A percentile compares a stretch with the other conserved stretches of the same genome.
These are phyloP conservation scores for Hypomontagnella submonticulosa DNA, from an alignment of 495 filamentous ascomycete genomes.

Conservation along the genomic window DNA sequence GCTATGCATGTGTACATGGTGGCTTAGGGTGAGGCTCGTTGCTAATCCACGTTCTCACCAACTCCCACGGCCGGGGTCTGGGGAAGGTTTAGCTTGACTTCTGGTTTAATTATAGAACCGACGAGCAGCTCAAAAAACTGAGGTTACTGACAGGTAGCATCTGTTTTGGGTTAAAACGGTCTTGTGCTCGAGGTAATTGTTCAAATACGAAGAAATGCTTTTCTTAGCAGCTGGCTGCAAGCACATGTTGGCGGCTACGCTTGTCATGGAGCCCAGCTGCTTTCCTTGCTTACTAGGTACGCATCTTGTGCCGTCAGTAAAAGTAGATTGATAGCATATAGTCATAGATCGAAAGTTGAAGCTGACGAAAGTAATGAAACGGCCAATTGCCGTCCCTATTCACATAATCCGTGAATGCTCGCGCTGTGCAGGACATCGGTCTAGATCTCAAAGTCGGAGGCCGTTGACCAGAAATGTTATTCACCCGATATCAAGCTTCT, in stretches of 20 bases:
- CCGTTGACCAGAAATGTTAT: background rate
- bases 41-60: background rate
- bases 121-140: background rate
- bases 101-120: conserved; percentile 33
- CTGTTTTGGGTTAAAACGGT: conserved; percentile 6
- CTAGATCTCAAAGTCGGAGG: conserved; percentile 4
- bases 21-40: conserved; percentile 12
- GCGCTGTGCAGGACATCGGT: background rate
- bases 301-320: background rate
- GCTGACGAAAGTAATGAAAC: background rate
- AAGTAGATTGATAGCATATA: too few species aligned
- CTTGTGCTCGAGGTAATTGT: conserved; percentile 5
- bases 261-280: conserved; percentile 1
- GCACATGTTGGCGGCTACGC: conserved; percentile 1
- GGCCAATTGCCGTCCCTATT: background rate
- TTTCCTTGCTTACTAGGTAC: conserved; percentile 15
- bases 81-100: background rate
- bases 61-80: conserved; percentile 5
- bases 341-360: background rate
- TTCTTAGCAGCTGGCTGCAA: conserved; percentile 14
- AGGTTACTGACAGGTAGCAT: conserved; percentile 10
- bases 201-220: conserved; percentile 10
- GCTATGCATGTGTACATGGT: conserved; percentile 8
- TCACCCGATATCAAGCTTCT: background rate
- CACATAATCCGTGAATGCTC: background rate